These are phyloP conservation scores for Vigna nakashimae DNA, from an alignment of 306 rosid genomes.

Conservation along the genomic window DNA sequence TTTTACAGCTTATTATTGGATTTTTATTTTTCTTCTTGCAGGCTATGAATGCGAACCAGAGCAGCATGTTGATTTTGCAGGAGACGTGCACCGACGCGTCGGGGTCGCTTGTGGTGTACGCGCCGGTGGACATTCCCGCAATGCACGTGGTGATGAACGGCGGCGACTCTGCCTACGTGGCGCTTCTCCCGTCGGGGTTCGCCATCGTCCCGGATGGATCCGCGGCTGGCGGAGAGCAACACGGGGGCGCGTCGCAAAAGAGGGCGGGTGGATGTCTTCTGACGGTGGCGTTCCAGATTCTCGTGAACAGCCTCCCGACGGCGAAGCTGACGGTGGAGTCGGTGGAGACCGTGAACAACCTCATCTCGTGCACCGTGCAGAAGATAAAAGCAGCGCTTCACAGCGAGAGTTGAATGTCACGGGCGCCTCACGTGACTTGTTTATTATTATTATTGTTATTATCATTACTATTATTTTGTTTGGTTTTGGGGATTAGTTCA, in stretches of 20 bases:
- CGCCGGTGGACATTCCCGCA: conserved; percentile 96
- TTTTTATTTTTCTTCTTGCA: conserved; percentile 34
- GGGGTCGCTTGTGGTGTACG: conserved; percentile 92
- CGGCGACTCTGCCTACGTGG: conserved; percentile 94
- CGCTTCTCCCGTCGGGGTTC: conserved; percentile 84
- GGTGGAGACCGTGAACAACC: conserved; percentile 93
- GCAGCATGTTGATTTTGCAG: conserved; percentile 91
- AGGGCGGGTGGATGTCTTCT: conserved; percentile 70
- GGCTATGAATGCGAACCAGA: conserved; percentile 84
- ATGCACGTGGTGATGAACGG: conserved; percentile 97
- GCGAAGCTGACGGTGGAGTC: conserved; percentile 95
- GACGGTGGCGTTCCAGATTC: conserved; percentile 91
- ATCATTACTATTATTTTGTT: not conserved
- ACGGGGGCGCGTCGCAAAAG: conserved; percentile 26
- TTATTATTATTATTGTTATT: not conserved
- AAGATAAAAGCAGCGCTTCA: conserved; percentile 87
- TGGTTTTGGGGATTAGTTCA: not conserved
- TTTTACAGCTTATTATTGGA: too few species aligned
- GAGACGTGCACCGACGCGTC: conserved; percentile 92
- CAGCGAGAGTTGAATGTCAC: conserved; percentile 57
- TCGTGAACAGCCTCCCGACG: conserved; percentile 87
- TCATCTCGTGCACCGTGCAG: conserved; percentile 88
- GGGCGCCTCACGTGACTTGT: conserved; percentile 9
- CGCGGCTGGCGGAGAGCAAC: not conserved
- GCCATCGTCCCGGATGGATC: conserved; percentile 78